Conservation (phyloP, 495 filamentous ascomycete genomes). For the Cenococcum geophilum region DNA sequence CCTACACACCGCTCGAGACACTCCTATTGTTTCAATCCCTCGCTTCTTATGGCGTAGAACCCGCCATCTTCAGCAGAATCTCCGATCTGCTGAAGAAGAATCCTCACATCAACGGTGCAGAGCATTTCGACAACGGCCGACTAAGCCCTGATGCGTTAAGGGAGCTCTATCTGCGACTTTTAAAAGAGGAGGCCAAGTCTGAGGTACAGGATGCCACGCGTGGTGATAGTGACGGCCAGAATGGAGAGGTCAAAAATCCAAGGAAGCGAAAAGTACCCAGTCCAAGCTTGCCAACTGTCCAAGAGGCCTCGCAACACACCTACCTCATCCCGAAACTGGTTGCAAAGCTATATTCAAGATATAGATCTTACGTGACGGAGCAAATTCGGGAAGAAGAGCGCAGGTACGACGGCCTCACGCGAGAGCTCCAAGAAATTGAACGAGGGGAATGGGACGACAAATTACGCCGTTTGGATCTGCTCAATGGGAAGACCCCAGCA, state of each 20-base stretch:
- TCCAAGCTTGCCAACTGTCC: conserved; percentile 55
- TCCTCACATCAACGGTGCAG: conserved; percentile 57
- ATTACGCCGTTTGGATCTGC: conserved; percentile 13
- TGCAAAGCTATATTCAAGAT: conserved; percentile 65
- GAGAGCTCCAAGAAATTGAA: conserved; percentile 65
- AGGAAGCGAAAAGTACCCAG: conserved; percentile 69
- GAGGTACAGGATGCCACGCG: conserved; percentile 21
- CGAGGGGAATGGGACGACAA: conserved; percentile 48
- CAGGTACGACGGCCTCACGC: conserved; percentile 54
- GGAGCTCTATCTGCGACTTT: conserved; percentile 64
- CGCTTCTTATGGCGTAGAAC: conserved; percentile 56
- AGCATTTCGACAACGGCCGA: conserved; percentile 62
- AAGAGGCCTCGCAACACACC: conserved; percentile 57
- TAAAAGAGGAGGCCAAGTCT: conserved; percentile 62
- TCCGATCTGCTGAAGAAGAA: conserved; percentile 69
- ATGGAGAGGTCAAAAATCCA: conserved; percentile 40
- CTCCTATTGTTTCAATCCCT: conserved; percentile 86
- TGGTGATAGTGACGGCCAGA: conserved; percentile 21
- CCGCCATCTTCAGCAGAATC: conserved; percentile 61
- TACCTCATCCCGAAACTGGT: conserved; percentile 63
- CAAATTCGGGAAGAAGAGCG: conserved; percentile 72
- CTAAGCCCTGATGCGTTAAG: conserved; percentile 73
- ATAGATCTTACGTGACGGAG: conserved; percentile 58
- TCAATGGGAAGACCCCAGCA: conserved; percentile 18
- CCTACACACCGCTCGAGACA: conserved; percentile 81